Conservation (phyloP, 208 protist genomes). For the Trichomonas tenax region DNA sequence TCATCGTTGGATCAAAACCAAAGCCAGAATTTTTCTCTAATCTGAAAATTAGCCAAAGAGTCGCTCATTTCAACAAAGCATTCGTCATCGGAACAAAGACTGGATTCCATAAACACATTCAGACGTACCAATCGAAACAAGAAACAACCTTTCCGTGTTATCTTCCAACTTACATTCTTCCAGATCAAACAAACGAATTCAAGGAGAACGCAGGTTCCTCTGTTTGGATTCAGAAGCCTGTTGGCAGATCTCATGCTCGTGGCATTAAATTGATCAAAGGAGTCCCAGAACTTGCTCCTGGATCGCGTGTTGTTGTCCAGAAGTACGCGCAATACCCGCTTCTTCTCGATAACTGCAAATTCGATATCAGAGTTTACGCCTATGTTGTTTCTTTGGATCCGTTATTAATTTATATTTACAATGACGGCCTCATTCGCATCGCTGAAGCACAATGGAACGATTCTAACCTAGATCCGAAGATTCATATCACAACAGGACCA, state of each 20-base stretch:
- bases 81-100: not conserved
- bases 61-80: not conserved
- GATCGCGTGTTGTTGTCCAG: not conserved
- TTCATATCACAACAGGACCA: conserved; percentile 29
- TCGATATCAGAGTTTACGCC: conserved; percentile 40
- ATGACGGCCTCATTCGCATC: conserved; percentile 34
- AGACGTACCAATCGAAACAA: not conserved
- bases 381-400: conserved; percentile 31
- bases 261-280: conserved; percentile 14
- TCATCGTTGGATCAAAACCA: not conserved
- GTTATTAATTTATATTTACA: conserved; percentile 30
- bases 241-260: conserved; percentile 4
- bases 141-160: not conserved
- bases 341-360: conserved; percentile 30
- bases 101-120: not conserved
- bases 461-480: not conserved
- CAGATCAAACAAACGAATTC: not conserved
- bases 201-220: not conserved
- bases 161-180: not conserved
- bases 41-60: not conserved
- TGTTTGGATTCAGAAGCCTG: conserved; percentile 28
- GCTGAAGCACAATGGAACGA: conserved; percentile 24
- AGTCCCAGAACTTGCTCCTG: not conserved
- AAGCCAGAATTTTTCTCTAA: not conserved
- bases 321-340: conserved; percentile 13